These are phyloP conservation scores for Agrostemma githago DNA, from an alignment of 148 eudicot species.

Conservation along the genomic window DNA sequence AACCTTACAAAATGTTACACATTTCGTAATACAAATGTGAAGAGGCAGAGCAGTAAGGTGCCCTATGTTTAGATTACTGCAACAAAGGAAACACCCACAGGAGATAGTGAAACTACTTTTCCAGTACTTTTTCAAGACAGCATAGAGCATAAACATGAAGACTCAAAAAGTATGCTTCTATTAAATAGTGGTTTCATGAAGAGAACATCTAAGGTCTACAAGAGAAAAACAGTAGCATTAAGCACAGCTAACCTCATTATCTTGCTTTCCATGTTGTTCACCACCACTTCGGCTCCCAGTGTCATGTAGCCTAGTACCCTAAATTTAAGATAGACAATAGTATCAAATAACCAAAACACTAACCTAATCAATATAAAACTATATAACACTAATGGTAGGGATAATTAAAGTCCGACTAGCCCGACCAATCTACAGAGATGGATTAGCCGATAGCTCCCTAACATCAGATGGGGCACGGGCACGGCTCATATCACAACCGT, in stretches of 20 bases:
- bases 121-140: neutral
- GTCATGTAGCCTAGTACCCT: constrained; percentile 35
- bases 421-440: neutral
- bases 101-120: neutral
- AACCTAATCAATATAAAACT: neutral
- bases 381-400: neutral
- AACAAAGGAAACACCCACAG: neutral
- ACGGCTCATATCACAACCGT: neutral
- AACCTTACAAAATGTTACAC: neutral
- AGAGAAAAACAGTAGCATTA: neutral
- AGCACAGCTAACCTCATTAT: constrained; percentile 47
- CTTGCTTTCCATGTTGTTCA: constrained; percentile 53
- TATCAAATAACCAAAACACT: neutral
- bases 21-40: neutral
- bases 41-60: neutral
- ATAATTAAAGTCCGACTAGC: neutral
- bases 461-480: neutral
- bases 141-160: too few relatives aligned
- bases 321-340: neutral
- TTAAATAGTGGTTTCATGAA: neutral
- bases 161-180: neutral
- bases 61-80: neutral
- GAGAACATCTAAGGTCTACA: neutral
- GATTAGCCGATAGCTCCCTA: neutral
- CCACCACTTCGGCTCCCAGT: constrained; percentile 47